Conservation (phyloP, 2,329 filamentous ascomycete species). For the Hysterium pulicare region DNA sequence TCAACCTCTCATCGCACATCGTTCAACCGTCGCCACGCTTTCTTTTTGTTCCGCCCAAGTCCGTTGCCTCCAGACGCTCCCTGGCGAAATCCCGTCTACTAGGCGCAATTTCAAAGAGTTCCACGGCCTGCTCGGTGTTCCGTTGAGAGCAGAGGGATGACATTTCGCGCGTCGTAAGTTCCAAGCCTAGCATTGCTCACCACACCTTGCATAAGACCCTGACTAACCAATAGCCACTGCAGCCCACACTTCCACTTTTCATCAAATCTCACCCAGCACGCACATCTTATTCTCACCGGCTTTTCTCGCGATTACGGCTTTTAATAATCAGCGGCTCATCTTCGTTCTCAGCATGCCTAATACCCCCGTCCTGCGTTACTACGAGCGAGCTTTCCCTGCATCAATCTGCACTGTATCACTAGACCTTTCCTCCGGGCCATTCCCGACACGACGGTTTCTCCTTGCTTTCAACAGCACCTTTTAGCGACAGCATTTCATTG, state of each 20-base stretch:
- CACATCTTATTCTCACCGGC: conserved; percentile 13
- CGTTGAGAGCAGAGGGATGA: conserved; percentile 32
- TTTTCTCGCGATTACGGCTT: conserved; percentile 28
- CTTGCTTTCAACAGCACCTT: conserved; percentile 15
- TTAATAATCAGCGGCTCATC: conserved; percentile 36
- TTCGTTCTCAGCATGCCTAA: conserved; percentile 34
- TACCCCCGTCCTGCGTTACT: conserved; percentile 33
- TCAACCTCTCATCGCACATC: neutral
- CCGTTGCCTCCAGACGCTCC: conserved; percentile 7
- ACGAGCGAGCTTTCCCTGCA: conserved; percentile 20
- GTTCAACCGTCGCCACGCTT: conserved; percentile 4
- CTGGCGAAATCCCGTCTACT: neutral
- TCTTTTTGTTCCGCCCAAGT: conserved; percentile 7
- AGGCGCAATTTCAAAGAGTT: conserved; percentile 5
- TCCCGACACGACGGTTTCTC: conserved; percentile 6
- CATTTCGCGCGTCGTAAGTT: conserved; percentile 32
- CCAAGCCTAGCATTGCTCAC: conserved; percentile 12
- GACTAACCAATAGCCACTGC: conserved; percentile 24
- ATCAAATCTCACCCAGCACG: conserved; percentile 11
- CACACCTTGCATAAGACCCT: conserved; percentile 25
- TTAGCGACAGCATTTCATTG: conserved; percentile 36
- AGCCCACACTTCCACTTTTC: conserved; percentile 9
- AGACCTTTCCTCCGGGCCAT: conserved; percentile 2
- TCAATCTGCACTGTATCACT: conserved; percentile 16
- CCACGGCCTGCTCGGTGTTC: conserved; percentile 13